Conservation (phyloP, 805 yeast genomes). For the Groenewaldozyma tartarivorans region DNA sequence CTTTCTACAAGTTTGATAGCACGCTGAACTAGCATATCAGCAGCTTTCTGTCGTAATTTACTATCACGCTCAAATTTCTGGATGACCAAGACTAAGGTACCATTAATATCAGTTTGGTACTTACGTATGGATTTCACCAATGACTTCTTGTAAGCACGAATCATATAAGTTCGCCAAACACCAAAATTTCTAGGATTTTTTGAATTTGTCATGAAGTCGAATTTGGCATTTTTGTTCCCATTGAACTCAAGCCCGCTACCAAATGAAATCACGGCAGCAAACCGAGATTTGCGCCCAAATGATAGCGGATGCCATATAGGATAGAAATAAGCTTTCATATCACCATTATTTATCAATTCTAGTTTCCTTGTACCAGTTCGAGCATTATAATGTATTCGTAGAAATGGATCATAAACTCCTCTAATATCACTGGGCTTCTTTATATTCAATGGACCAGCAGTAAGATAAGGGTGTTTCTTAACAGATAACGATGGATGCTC, state of each 20-base stretch:
- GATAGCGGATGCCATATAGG: conserved; percentile 15
- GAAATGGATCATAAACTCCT: conserved; percentile 7
- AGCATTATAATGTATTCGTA: conserved; percentile 8
- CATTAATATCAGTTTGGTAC: background rate
- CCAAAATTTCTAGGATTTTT: conserved; percentile 17
- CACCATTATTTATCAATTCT: too few relatives aligned
- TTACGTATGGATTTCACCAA: conserved; percentile 5
- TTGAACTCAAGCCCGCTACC: conserved; percentile 12
- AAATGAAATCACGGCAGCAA: conserved; percentile 10
- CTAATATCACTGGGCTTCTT: background rate
- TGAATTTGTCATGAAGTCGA: conserved; percentile 6
- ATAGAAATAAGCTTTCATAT: conserved; percentile 10
- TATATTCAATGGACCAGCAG: conserved; percentile 8
- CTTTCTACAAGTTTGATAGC: too few relatives aligned
- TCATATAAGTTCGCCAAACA: conserved; percentile 12
- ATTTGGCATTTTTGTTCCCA: conserved; percentile 6
- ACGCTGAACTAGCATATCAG: too few relatives aligned
- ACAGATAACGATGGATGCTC: too few relatives aligned
- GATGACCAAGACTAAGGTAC: background rate
- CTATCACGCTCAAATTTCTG: too few relatives aligned
- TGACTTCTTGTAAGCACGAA: background rate
- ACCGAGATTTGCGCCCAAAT: conserved; percentile 16
- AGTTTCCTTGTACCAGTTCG: too few relatives aligned
- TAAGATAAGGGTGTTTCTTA: too few relatives aligned
- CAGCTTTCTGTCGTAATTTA: too few relatives aligned